phyloP scores from a whole-genome alignment of 257 asterid genomes.

The Solanum sparsipilum region DNA sequence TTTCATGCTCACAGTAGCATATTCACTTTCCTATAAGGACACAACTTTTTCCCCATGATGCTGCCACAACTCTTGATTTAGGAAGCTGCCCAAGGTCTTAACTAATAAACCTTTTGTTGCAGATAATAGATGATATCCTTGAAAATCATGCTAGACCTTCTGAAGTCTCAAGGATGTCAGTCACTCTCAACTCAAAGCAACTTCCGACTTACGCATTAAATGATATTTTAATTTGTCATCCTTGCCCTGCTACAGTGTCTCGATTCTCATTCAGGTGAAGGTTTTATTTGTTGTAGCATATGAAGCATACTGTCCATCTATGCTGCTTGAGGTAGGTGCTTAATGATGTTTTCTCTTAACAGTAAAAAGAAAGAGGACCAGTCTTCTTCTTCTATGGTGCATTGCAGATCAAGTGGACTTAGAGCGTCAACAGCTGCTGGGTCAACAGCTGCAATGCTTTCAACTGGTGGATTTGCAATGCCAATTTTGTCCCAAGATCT shows the following conservation, averaged over 20 bases:
- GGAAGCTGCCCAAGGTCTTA: background rate
- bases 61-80: background rate
- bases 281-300: background rate
- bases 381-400: constrained; percentile 32
- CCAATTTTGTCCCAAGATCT: constrained; percentile 75
- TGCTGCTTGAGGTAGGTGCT: background rate
- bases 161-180: constrained; percentile 65
- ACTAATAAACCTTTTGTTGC: background rate
- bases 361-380: constrained; percentile 34
- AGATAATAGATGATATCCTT: constrained; percentile 60
- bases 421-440: constrained; percentile 92
- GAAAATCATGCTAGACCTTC: constrained; percentile 47
- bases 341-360: constrained; percentile 1
- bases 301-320: background rate
- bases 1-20: background rate
- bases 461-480: constrained; percentile 72
- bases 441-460: constrained; percentile 92
- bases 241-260: constrained; percentile 64
- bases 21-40: background rate
- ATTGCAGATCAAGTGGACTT: constrained; percentile 85
- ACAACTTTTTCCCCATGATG: background rate
- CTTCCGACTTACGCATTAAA: constrained; percentile 53
- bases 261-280: constrained; percentile 57
- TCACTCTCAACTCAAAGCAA: constrained; percentile 51
- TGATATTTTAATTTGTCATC: constrained; percentile 61